phyloP scores from a whole-genome alignment of 371 early-diverging fungal genomes.

The Mucor saturninus region DNA sequence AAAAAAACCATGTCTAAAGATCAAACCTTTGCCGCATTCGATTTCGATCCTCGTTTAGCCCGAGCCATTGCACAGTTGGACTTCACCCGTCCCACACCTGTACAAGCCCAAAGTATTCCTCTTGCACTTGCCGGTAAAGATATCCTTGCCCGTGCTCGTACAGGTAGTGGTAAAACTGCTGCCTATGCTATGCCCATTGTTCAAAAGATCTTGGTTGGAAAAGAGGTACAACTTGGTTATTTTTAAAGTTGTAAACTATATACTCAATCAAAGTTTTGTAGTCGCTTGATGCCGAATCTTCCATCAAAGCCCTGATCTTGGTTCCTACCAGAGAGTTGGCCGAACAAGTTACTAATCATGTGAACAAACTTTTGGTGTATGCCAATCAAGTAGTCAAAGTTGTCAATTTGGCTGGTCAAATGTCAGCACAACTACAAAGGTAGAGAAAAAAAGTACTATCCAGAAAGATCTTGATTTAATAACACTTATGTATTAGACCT shows the following conservation, averaged over 20 bases:
- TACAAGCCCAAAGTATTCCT: conserved; percentile 95
- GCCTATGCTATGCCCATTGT: conserved; percentile 96
- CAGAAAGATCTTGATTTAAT: background rate
- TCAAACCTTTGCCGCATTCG: conserved; percentile 64
- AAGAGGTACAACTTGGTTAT: conserved; percentile 53
- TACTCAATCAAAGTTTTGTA: background rate
- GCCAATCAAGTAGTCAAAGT: conserved; percentile 71
- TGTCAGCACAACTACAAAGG: conserved; percentile 66
- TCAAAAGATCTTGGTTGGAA: conserved; percentile 81
- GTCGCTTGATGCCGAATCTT: conserved; percentile 24
- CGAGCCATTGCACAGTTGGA: conserved; percentile 85
- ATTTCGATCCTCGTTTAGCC: conserved; percentile 86
- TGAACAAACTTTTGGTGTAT: conserved; percentile 75
- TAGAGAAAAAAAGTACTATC: conserved; percentile 26
- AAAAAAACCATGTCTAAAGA: conserved; percentile 8
- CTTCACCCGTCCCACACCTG: conserved; percentile 87
- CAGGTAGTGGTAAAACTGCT: conserved; percentile 99
- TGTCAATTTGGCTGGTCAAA: conserved; percentile 76
- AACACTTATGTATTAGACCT: conserved; percentile 57
- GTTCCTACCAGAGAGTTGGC: conserved; percentile 98
- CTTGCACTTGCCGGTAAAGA: conserved; percentile 96
- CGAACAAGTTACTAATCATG: conserved; percentile 84
- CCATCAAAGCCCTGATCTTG: conserved; percentile 67
- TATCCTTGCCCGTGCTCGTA: conserved; percentile 96
- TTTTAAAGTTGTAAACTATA: background rate